Evolutionary conservation across 345 rosid genomes (phyloP), one percentile per base, ranked within the genome.

Genomic region (Brassica juncea): DNA sequence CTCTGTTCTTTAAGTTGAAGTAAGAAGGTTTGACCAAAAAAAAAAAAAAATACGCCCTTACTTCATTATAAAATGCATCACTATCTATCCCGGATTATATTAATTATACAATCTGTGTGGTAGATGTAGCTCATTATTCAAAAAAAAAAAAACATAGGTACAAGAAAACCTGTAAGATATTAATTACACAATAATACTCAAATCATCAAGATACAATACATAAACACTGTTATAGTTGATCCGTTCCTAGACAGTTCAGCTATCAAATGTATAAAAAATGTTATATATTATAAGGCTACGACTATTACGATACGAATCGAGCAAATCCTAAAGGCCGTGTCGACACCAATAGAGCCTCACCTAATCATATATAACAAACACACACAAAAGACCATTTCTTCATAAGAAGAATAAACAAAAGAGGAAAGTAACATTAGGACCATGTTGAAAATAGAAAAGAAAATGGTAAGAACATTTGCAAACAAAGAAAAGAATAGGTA

Each of bases 401-500:
- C 55, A 34, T 1, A 34, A 52, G 63, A 63, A 77, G 70, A 63
- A 63, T 15, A 52, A 54, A 6, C 55, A 39, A 15, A 57, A 67
- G 10, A 57, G 28, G 57, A 75, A 66, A 27, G 68, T 55, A 37
- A 57, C 21, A 2, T 10, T 11, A 35, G 32, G 34, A 72, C 66
- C 47, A 62, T 52, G 30, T 10, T 27, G 10, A 77, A 47, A 35
- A 28, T 7, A 64, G 54, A 11, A 54, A 7, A 64, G 27, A 49
- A 37, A 67, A 79, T 42, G 68, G 64, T 49, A 65, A 59, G 34
- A 73, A 79, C 34, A 79, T 67, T 67, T 57, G 70, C 55, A 71
- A 62, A 72, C 25, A 57, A 57, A 39, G 55, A 25, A 47, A 61
- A 34, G 15, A n/a, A 72, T 25, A 39, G 28, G 44, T 34, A 31